phyloP scores from a whole-genome alignment of 75 land plant genomes.

The Larix kaempferi region DNA sequence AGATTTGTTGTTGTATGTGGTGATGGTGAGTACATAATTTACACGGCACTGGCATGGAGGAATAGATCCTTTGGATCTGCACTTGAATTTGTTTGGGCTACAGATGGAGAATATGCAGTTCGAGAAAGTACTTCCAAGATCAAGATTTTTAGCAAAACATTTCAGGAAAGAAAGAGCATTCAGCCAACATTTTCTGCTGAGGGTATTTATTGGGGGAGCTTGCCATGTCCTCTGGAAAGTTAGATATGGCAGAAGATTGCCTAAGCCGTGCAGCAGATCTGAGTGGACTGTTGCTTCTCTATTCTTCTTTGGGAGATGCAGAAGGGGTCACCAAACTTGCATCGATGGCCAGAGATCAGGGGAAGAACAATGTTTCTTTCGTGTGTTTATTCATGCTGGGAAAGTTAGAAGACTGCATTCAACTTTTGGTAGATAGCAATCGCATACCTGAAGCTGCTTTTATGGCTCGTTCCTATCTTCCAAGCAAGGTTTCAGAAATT shows the following conservation, averaged over 20 bases:
- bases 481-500: conserved; percentile 43
- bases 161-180: too few relatives aligned
- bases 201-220: too few relatives aligned
- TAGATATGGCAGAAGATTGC: conserved; percentile 47
- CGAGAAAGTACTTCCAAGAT: too few relatives aligned
- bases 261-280: conserved; percentile 34
- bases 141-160: too few relatives aligned
- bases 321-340: conserved; percentile 29
- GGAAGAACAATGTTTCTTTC: conserved; percentile 41
- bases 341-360: conserved; percentile 26
- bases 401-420: conserved; percentile 31
- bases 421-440: conserved; percentile 34
- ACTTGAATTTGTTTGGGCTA: too few relatives aligned
- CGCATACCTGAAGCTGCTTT: conserved; percentile 55
- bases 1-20: too few relatives aligned
- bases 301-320: conserved; percentile 37
- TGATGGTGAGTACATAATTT: too few relatives aligned
- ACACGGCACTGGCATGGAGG: too few relatives aligned
- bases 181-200: too few relatives aligned
- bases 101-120: too few relatives aligned
- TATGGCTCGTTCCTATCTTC: conserved; percentile 40
- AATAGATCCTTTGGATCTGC: too few relatives aligned
- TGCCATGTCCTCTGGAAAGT: too few relatives aligned
- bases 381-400: conserved; percentile 29
- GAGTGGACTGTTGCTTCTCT: conserved; percentile 36